Evolutionary conservation across 352 stramenopile species (phyloP).

Genomic region (Phytophthora syringae): DNA sequence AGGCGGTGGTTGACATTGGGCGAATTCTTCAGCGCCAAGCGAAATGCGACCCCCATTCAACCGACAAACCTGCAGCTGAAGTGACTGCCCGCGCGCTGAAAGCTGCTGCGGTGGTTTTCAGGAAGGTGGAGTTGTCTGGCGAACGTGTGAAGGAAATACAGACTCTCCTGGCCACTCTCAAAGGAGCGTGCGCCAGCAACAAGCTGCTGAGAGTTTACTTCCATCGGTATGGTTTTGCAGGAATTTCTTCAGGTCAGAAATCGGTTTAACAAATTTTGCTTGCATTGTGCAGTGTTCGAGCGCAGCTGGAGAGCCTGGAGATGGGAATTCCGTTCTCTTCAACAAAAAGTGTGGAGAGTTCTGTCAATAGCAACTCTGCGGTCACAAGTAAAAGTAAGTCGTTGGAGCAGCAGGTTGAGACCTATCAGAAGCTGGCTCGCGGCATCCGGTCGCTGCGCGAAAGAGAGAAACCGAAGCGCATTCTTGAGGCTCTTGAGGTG

Average conservation of each 20-base stretch:
- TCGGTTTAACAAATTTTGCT: too few relatives aligned
- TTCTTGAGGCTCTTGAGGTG: constrained; percentile 17
- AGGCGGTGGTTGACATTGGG: constrained; percentile 14
- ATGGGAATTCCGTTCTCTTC: constrained; percentile 12
- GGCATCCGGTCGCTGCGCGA: not conserved
- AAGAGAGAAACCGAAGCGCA: constrained; percentile 3
- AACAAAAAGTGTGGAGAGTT: not conserved
- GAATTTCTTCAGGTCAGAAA: too few relatives aligned
- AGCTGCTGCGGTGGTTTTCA: constrained; percentile 11
- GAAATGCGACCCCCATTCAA: constrained; percentile 3
- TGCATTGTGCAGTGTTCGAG: constrained; percentile 18
- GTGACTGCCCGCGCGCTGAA: constrained; percentile 28
- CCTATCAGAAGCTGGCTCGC: constrained; percentile 6
- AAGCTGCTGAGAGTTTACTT: constrained; percentile 27
- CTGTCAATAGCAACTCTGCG: not conserved
- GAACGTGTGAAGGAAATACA: constrained; percentile 22
- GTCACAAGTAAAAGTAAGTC: not conserved
- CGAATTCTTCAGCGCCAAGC: constrained; percentile 26
- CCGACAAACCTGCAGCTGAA: constrained; percentile 20
- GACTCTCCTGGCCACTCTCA: constrained; percentile 17
- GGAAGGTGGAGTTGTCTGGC: constrained; percentile 14
- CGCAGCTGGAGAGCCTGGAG: constrained; percentile 30
- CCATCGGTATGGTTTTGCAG: constrained; percentile 16
- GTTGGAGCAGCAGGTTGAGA: constrained; percentile 5
- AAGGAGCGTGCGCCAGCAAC: constrained; percentile 36